phyloP scores from a whole-genome alignment of 805 yeast species.

The Ogataea corticis region DNA sequence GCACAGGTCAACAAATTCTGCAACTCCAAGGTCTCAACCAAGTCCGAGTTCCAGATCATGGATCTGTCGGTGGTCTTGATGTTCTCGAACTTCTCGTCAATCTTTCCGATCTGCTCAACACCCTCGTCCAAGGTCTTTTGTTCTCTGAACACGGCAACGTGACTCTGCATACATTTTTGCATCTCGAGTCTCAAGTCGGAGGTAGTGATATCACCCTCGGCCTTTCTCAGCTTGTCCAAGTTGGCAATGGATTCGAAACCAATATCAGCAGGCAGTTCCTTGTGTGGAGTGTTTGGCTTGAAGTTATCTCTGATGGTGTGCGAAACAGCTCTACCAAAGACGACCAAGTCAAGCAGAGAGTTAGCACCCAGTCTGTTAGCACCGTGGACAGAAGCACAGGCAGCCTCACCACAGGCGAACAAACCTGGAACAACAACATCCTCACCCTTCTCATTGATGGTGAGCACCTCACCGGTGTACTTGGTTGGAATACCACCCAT shows the following conservation, averaged over 20 bases:
- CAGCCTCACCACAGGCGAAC: conserved; percentile 98
- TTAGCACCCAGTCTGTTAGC: conserved; percentile 99
- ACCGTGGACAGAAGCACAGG: conserved; percentile 99
- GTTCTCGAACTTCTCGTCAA: conserved; percentile 72
- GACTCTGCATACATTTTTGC: conserved; percentile 96
- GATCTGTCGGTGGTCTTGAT: conserved; percentile 92
- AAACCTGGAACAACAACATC: conserved; percentile 92
- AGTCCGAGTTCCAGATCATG: conserved; percentile 98
- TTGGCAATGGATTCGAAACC: conserved; percentile 90
- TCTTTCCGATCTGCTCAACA: conserved; percentile 71
- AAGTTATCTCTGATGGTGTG: conserved; percentile 84
- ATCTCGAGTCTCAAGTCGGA: conserved; percentile 86
- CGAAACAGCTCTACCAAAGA: conserved; percentile 97
- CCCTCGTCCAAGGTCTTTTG: conserved; percentile 91
- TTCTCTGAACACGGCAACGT: conserved; percentile 94
- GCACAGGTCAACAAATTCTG: conserved; percentile 98
- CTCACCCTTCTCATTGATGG: conserved; percentile 80
- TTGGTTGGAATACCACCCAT: conserved; percentile 99
- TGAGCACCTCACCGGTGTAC: conserved; percentile 93
- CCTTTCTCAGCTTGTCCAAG: conserved; percentile 84
- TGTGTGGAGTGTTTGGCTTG: conserved; percentile 86
- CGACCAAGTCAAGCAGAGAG: conserved; percentile 93
- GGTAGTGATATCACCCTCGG: conserved; percentile 78
- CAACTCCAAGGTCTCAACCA: conserved; percentile 93
- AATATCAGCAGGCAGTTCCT: conserved; percentile 77